Conservation (phyloP, 1,284 basidiomycete genomes). For the Xerocomus amazonicus region DNA sequence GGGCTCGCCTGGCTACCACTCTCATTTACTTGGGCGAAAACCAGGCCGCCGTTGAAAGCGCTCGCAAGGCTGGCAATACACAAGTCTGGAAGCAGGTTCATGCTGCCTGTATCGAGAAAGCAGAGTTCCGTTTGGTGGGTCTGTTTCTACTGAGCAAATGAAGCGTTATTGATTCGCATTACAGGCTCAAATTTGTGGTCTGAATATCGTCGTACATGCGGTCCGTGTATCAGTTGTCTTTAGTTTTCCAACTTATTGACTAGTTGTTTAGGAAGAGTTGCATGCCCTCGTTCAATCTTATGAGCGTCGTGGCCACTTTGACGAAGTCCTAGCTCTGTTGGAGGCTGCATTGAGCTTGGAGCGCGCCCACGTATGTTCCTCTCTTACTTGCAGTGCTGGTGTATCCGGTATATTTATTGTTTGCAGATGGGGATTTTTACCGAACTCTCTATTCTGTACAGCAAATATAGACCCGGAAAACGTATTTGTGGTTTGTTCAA, state of each 20-base stretch:
- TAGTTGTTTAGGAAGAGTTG: slow-evolving; percentile 73
- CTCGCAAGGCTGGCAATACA: slow-evolving; percentile 98
- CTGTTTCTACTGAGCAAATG: neutral
- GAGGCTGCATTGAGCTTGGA: slow-evolving; percentile 96
- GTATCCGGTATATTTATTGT: slow-evolving; percentile 10
- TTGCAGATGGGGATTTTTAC: slow-evolving; percentile 86
- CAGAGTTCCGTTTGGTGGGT: slow-evolving; percentile 85
- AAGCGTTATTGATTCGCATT: slow-evolving; percentile 6
- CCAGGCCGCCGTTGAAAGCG: slow-evolving; percentile 97
- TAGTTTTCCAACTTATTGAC: slow-evolving; percentile 1
- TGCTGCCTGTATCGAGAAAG: slow-evolving; percentile 96
- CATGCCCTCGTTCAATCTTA: slow-evolving; percentile 80
- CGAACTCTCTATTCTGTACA: slow-evolving; percentile 90
- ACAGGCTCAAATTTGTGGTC: slow-evolving; percentile 94
- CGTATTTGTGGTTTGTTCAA: slow-evolving; percentile 47
- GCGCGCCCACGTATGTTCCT: slow-evolving; percentile 79
- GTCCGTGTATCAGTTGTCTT: slow-evolving; percentile 39
- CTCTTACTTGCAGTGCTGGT: neutral
- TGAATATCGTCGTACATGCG: slow-evolving; percentile 92
- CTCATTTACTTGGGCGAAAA: slow-evolving; percentile 99
- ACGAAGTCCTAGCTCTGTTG: slow-evolving; percentile 87
- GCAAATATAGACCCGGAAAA: slow-evolving; percentile 95
- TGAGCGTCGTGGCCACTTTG: slow-evolving; percentile 91
- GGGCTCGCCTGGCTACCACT: slow-evolving; percentile 96
- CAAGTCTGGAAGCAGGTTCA: slow-evolving; percentile 99